Conservation (phyloP, 2,329 filamentous ascomycete genomes). For the Phaeoacremonium minimum region DNA sequence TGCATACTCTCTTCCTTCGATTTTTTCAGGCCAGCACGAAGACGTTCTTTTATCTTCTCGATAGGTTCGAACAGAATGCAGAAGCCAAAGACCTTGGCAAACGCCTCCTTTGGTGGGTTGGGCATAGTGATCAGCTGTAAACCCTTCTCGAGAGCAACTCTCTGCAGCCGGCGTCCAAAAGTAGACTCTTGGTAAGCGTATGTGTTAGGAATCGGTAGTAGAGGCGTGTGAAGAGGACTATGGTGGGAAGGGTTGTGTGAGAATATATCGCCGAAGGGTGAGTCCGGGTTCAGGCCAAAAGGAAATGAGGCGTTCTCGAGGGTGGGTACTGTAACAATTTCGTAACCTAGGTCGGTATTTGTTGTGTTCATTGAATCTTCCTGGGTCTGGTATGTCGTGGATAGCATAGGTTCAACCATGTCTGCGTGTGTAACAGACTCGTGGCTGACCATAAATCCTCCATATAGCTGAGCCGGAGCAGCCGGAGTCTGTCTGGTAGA, state of each 20-base stretch:
- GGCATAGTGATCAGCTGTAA: conserved; percentile 49
- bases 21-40: conserved; percentile 1
- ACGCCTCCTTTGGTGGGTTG: conserved; percentile 5
- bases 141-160: conserved; percentile 59
- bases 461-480: conserved; percentile 13
- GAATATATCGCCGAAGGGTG: conserved; percentile 13
- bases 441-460: conserved; percentile 19
- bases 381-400: conserved; percentile 1
- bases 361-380: conserved; percentile 1
- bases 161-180: conserved; percentile 68
- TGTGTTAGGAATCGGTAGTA: conserved; percentile 43
- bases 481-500: not conserved
- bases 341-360: conserved; percentile 26
- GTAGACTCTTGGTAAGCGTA: conserved; percentile 61
- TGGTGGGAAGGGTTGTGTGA: conserved; percentile 14
- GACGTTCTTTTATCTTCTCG: conserved; percentile 8
- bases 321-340: conserved; percentile 47
- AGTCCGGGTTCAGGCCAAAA: conserved; percentile 25
- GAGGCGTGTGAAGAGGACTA: conserved; percentile 25
- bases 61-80: conserved; percentile 10
- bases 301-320: conserved; percentile 51
- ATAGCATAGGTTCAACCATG: conserved; percentile 15
- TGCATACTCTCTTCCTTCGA: conserved; percentile 5
- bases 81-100: conserved; percentile 9
- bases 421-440: conserved; percentile 9